Evolutionary conservation across 495 filamentous ascomycete species (phyloP).

Genomic region (Daldinia caldariorum): DNA sequence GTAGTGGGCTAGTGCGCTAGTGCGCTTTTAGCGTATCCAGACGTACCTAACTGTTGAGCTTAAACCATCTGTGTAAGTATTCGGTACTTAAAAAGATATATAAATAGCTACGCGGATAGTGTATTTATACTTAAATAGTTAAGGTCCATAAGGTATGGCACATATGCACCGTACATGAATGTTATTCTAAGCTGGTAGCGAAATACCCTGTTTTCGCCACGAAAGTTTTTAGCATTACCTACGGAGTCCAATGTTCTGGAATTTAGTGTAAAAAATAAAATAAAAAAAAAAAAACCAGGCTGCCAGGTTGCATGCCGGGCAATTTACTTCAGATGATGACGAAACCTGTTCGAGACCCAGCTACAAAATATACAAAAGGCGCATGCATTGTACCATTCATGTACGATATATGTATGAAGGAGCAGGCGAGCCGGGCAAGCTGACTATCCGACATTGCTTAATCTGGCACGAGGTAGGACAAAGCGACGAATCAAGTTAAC

Average conservation of each 20-base stretch:
- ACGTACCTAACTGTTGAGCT: constrained; percentile 4
- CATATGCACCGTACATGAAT: neutral
- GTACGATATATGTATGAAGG: neutral
- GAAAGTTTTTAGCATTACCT: neutral
- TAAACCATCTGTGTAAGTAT: neutral
- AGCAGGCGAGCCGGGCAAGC: constrained; percentile 12
- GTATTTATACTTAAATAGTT: neutral
- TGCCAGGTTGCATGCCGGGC: constrained; percentile 6
- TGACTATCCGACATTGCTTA: constrained; percentile 38
- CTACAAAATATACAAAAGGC: neutral
- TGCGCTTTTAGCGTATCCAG: constrained; percentile 21
- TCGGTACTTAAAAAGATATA: neutral
- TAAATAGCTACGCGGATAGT: neutral
- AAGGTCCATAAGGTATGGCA: neutral
- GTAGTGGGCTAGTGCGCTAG: constrained; percentile 39
- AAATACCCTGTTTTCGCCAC: constrained; percentile 21
- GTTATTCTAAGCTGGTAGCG: neutral
- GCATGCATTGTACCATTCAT: constrained; percentile 1
- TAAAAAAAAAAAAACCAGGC: constrained; percentile 9
- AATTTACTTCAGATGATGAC: constrained; percentile 36
- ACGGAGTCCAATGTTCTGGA: constrained; percentile 26
- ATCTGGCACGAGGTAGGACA: constrained; percentile 46
- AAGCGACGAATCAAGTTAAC: constrained; percentile 43
- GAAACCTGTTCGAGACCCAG: constrained; percentile 39
- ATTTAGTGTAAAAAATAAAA: too few relatives aligned